Conservation (phyloP, 1,284 basidiomycete genomes). For the Pseudozyma hubeiensis region DNA sequence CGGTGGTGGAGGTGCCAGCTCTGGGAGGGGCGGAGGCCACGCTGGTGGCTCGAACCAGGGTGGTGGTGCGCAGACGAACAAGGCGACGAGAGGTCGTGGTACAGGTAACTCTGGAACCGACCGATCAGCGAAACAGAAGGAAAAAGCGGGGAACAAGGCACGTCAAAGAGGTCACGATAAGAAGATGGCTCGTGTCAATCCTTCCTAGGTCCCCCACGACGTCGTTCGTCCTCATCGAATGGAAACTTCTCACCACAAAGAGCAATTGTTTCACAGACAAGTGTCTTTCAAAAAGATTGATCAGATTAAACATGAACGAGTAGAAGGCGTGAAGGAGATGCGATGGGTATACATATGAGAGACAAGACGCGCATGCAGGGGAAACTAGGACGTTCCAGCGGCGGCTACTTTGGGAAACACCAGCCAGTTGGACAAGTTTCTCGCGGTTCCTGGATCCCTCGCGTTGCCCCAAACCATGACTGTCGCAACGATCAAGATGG, state of each 20-base stretch:
- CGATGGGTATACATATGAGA: no score
- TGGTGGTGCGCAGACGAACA: slow-evolving; percentile 15
- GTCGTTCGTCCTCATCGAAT: no score
- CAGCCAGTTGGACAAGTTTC: slow-evolving; percentile 40
- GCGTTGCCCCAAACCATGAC: slow-evolving; percentile 44
- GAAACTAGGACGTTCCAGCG: not conserved
- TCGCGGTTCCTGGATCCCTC: slow-evolving; percentile 35
- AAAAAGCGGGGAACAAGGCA: slow-evolving; percentile 51
- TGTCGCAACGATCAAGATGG: slow-evolving; percentile 33
- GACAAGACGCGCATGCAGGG: no score
- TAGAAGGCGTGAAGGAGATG: no score
- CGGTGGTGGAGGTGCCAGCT: not conserved
- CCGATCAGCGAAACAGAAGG: slow-evolving; percentile 45
- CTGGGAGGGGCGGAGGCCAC: slow-evolving; percentile 20
- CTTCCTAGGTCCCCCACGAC: not conserved
- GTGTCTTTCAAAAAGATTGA: no score
- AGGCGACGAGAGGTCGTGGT: slow-evolving; percentile 32
- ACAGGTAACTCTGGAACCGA: slow-evolving; percentile 43
- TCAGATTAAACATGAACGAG: no score
- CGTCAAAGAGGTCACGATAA: slow-evolving; percentile 44
- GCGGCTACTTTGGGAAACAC: slow-evolving; percentile 42
- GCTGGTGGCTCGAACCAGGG: slow-evolving; percentile 4
- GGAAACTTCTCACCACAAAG: no score
- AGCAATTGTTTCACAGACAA: no score
- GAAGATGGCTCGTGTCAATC: slow-evolving; percentile 41